phyloP scores from a whole-genome alignment of 768 basidiomycete species.

The Amanita rimosa region DNA sequence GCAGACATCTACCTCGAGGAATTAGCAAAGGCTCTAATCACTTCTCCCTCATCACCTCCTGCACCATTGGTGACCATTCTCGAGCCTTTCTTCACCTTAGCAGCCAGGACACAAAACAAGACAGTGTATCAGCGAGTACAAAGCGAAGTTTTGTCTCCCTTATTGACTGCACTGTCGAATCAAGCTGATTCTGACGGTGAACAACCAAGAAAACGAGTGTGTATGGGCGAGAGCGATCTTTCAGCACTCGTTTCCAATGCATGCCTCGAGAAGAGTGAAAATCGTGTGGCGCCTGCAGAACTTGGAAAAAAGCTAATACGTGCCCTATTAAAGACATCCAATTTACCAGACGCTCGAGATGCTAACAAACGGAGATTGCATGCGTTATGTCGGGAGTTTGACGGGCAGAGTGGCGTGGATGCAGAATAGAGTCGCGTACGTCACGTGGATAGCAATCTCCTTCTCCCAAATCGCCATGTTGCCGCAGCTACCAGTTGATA shows the following conservation, averaged over 20 bases:
- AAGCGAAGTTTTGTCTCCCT: slow-evolving; percentile 54
- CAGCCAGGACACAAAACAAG: slow-evolving; percentile 53
- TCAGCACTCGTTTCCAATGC: slow-evolving; percentile 40
- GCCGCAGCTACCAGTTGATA: slow-evolving; percentile 18
- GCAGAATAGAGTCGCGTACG: slow-evolving; percentile 11
- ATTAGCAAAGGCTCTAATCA: slow-evolving; percentile 54
- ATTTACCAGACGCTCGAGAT: slow-evolving; percentile 63
- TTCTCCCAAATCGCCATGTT: slow-evolving; percentile 4
- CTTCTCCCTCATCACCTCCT: slow-evolving; percentile 36
- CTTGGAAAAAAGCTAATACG: slow-evolving; percentile 48
- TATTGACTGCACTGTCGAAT: slow-evolving; percentile 43
- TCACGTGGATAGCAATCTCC: background rate
- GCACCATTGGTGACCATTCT: slow-evolving; percentile 23
- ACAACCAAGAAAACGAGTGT: slow-evolving; percentile 35
- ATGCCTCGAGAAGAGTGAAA: slow-evolving; percentile 31
- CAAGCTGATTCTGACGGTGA: slow-evolving; percentile 22
- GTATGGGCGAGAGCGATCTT: slow-evolving; percentile 26
- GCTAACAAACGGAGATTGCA: slow-evolving; percentile 79
- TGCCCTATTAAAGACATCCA: slow-evolving; percentile 63
- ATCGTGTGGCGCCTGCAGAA: slow-evolving; percentile 18
- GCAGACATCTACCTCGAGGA: slow-evolving; percentile 88
- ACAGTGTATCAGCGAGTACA: slow-evolving; percentile 68
- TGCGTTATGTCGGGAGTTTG: slow-evolving; percentile 54
- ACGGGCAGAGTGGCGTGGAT: slow-evolving; percentile 27
- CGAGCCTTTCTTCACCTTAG: slow-evolving; percentile 60